A percentile compares a stretch with the other conserved stretches of the same genome.
phyloP scores from a whole-genome alignment of 495 filamentous ascomycete genomes.

The Aspergillus leporis region DNA sequence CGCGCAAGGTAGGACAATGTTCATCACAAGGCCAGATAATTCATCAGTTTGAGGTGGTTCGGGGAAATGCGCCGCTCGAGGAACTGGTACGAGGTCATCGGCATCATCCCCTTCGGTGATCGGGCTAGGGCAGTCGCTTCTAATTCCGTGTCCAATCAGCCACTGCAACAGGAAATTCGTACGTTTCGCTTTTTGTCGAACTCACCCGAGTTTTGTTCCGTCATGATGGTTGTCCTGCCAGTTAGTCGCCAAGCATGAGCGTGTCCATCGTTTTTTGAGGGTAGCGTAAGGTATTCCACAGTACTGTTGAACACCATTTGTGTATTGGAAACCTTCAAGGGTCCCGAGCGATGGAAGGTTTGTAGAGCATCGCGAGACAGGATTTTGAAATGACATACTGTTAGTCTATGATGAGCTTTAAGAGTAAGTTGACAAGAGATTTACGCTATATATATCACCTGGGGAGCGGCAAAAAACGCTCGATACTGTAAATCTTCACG shows the following conservation, averaged over 20 bases:
- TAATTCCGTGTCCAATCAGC: neutral
- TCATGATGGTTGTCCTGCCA: conserved; percentile 27
- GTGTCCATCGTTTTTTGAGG: conserved; percentile 30
- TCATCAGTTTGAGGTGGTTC: conserved; percentile 19
- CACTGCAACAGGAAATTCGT: neutral
- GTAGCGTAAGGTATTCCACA: conserved; percentile 33
- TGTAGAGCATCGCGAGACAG: conserved; percentile 24
- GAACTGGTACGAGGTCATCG: conserved; percentile 29
- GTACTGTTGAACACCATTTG: conserved; percentile 31
- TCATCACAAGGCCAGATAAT: conserved; percentile 30
- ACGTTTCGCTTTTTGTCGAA: neutral
- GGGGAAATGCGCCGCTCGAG: conserved; percentile 25
- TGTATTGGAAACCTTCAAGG: conserved; percentile 27
- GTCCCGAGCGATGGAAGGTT: conserved; percentile 22
- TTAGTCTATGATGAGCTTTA: too few species aligned
- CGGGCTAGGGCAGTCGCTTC: conserved; percentile 30
- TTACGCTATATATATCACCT: too few species aligned
- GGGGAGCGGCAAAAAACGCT: too few species aligned
- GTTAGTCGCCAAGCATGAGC: conserved; percentile 26
- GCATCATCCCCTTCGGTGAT: conserved; percentile 25
- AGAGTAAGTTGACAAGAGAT: too few species aligned
- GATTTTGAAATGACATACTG: conserved; percentile 29
- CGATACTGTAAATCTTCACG: too few species aligned
- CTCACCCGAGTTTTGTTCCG: conserved; percentile 29
- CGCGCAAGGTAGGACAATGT: conserved; percentile 28